Evolutionary conservation across 148 eudicot genomes (phyloP).

Genomic region (Camellia japonica): DNA sequence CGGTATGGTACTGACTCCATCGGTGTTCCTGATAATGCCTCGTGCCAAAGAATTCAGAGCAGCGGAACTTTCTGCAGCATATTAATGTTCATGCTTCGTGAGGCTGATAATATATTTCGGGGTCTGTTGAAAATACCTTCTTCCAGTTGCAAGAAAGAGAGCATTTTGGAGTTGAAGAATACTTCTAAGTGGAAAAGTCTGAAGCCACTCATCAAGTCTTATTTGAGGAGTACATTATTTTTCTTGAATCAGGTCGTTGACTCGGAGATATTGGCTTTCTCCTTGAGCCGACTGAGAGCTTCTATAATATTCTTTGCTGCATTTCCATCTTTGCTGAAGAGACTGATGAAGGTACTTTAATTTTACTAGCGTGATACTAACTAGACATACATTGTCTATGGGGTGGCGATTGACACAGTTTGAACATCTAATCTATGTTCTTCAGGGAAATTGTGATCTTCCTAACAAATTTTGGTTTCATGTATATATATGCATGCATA

Average conservation of each 20-base stretch:
- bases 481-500: background rate
- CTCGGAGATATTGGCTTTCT: slow-evolving; percentile 58
- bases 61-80: slow-evolving; percentile 55
- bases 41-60: slow-evolving; percentile 40
- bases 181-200: slow-evolving; percentile 64
- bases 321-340: slow-evolving; percentile 60
- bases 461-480: background rate
- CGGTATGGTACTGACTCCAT: slow-evolving; percentile 67
- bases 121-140: slow-evolving; percentile 50
- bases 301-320: slow-evolving; percentile 74
- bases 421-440: background rate
- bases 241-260: slow-evolving; percentile 78
- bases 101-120: slow-evolving; percentile 71
- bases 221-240: slow-evolving; percentile 71
- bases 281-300: slow-evolving; percentile 63
- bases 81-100: slow-evolving; percentile 63
- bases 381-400: background rate
- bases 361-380: slow-evolving; percentile 5
- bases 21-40: slow-evolving; percentile 18
- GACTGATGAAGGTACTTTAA: slow-evolving; percentile 67
- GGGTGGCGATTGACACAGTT: background rate
- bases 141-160: slow-evolving; percentile 54
- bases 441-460: background rate
- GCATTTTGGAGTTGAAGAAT: slow-evolving; percentile 51
- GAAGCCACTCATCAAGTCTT: slow-evolving; percentile 76